Percentiles rank a stretch among this genome's conserved stretches.
phyloP scores from a whole-genome alignment of 352 stramenopile genomes.

The Aphanomyces cochlioides region DNA sequence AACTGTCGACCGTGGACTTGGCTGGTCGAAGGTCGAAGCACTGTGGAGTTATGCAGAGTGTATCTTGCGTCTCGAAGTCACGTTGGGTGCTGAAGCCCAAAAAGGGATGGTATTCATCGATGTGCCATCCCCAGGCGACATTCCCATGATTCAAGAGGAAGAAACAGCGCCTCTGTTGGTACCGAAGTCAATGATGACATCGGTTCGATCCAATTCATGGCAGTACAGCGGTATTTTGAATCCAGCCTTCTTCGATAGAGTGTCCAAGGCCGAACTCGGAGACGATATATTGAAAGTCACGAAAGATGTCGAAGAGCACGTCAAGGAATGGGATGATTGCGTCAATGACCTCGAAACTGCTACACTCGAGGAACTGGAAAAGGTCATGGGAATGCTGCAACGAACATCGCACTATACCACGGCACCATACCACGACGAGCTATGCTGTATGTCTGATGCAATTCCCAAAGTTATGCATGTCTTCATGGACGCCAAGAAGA shows the following conservation, averaged over 20 bases:
- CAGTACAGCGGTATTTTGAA: slow-evolving; percentile 21
- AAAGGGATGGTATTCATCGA: slow-evolving; percentile 11
- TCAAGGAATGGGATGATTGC: slow-evolving; percentile 22
- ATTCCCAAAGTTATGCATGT: slow-evolving; percentile 18
- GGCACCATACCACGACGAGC: slow-evolving; percentile 6
- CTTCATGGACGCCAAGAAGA: slow-evolving; percentile 18
- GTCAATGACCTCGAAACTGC: slow-evolving; percentile 13
- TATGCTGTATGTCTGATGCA: background rate
- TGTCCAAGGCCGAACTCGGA: slow-evolving; percentile 20
- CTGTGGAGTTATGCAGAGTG: slow-evolving; percentile 21
- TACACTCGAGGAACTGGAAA: slow-evolving; percentile 2
- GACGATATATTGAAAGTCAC: slow-evolving; percentile 1
- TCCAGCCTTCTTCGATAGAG: slow-evolving; percentile 21
- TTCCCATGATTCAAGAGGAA: background rate
- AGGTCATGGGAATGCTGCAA: background rate
- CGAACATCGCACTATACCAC: slow-evolving; percentile 10
- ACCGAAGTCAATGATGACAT: slow-evolving; percentile 5
- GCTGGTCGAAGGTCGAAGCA: background rate
- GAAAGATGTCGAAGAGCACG: slow-evolving; percentile 24
- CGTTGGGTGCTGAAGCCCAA: background rate
- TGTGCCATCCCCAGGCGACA: background rate
- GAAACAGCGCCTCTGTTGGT: background rate
- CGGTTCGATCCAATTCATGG: slow-evolving; percentile 10
- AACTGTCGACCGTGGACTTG: slow-evolving; percentile 21
- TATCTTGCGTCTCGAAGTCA: slow-evolving; percentile 23